A percentile compares a stretch with the other conserved stretches of the same genome.
Conservation (phyloP, 768 basidiomycete species). For the Fistulinella prunicolor region DNA sequence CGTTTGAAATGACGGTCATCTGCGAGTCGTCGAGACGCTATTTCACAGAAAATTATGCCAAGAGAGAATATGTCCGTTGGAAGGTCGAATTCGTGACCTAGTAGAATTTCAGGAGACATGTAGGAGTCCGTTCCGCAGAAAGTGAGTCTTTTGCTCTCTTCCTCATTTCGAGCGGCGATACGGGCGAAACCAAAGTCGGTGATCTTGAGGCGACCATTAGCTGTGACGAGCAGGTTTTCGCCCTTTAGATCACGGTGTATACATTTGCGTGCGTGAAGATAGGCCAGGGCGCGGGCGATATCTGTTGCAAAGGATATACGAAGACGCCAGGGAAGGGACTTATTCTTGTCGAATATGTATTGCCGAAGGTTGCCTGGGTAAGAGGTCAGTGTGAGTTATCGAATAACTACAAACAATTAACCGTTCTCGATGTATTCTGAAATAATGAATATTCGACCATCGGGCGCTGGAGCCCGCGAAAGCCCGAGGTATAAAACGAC, state of each 20-base stretch:
- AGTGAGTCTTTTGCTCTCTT: constrained; percentile 81
- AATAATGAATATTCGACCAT: constrained; percentile 88
- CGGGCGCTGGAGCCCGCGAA: constrained; percentile 71
- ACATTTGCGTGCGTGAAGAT: constrained; percentile 91
- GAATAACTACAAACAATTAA: constrained; percentile 1
- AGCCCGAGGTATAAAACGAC: constrained; percentile 93
- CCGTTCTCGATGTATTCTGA: constrained; percentile 94
- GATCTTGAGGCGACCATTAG: constrained; percentile 92
- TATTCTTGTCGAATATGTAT: constrained; percentile 83
- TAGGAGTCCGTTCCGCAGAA: constrained; percentile 92
- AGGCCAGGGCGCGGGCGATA: constrained; percentile 91
- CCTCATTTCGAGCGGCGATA: constrained; percentile 88
- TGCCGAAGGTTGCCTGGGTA: constrained; percentile 67
- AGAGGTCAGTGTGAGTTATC: constrained; percentile 3
- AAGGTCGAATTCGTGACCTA: constrained; percentile 89
- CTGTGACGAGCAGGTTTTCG: constrained; percentile 93
- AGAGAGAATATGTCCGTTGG: constrained; percentile 95
- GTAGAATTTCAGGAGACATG: constrained; percentile 95
- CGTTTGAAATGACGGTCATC: constrained; percentile 80
- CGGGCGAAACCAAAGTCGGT: constrained; percentile 99
- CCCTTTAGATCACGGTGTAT: constrained; percentile 93
- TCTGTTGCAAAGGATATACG: constrained; percentile 94
- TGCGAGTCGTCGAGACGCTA: constrained; percentile 79
- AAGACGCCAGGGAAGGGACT: constrained; percentile 89
- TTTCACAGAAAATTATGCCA: constrained; percentile 91